These are phyloP conservation scores for Acer saccharum DNA, from an alignment of 345 rosid genomes.

Conservation along the genomic window DNA sequence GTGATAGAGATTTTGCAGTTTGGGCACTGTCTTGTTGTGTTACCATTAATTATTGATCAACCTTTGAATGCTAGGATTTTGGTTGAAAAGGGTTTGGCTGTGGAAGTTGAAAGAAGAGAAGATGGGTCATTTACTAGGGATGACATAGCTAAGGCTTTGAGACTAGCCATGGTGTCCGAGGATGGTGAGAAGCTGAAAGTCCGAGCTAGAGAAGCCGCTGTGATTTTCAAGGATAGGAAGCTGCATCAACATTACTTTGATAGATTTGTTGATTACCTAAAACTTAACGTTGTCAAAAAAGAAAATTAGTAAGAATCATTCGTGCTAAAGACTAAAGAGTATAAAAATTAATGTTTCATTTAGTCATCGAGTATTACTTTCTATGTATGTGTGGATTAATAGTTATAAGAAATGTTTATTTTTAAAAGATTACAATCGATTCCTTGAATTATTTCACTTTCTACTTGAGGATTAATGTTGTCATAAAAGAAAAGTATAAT, in stretches of 20 bases:
- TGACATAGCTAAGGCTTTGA: constrained; percentile 22
- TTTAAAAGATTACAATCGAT: no score
- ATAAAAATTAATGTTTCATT: no score
- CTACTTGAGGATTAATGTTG: no score
- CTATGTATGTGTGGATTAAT: no score
- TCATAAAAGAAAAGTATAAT: no score
- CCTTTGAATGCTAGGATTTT: constrained; percentile 29
- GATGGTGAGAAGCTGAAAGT: constrained; percentile 16
- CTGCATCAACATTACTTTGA: constrained; percentile 21
- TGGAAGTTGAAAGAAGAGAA: constrained; percentile 26
- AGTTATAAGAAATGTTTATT: no score
- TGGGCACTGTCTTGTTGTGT: constrained; percentile 25
- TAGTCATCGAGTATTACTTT: no score
- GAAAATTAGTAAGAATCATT: no score
- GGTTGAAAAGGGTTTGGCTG: constrained; percentile 28
- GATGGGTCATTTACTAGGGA: constrained; percentile 31
- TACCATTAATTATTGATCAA: constrained; percentile 31
- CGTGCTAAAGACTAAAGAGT: no score
- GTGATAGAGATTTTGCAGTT: constrained; percentile 25
- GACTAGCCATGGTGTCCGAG: constrained; percentile 24
- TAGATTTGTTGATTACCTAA: constrained; percentile 25
- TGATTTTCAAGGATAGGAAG: constrained; percentile 13
- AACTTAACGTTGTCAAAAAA: not conserved
- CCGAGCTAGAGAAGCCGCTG: constrained; percentile 22
- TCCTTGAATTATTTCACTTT: no score